Evolutionary conservation across 345 rosid species (phyloP).

Genomic region (Eucalyptus curtisii): DNA sequence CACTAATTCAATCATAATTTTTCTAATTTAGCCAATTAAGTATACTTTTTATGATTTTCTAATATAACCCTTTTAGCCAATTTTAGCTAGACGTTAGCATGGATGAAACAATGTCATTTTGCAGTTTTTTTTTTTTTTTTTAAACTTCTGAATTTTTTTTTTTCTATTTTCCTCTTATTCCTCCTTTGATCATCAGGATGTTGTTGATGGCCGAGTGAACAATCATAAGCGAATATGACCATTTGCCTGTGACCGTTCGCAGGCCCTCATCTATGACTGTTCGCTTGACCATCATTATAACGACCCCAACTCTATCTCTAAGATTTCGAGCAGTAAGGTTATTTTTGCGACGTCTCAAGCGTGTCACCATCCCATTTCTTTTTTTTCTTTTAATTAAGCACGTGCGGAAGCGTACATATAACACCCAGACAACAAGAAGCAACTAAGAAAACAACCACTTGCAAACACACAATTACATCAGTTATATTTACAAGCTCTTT

Average conservation of each 20-base stretch:
- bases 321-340: accelerated
- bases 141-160: too few species aligned
- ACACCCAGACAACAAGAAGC: too few species aligned
- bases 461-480: too few species aligned
- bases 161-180: too few species aligned
- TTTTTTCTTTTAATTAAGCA: too few species aligned
- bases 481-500: too few species aligned
- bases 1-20: background rate
- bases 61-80: background rate
- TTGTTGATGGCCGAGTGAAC: background rate
- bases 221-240: background rate
- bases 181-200: background rate
- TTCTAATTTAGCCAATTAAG: background rate
- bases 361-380: accelerated
- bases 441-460: too few species aligned
- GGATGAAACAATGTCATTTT: background rate
- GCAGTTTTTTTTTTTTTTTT: background rate
- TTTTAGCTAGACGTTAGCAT: background rate
- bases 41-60: background rate
- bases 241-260: accelerated
- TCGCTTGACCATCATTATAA: background rate
- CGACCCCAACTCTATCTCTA: accelerated
- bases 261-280: background rate
- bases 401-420: too few species aligned
- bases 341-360: accelerated